Conservation (phyloP, 192 early-diverging fungal genomes). For the Podila horticola region DNA sequence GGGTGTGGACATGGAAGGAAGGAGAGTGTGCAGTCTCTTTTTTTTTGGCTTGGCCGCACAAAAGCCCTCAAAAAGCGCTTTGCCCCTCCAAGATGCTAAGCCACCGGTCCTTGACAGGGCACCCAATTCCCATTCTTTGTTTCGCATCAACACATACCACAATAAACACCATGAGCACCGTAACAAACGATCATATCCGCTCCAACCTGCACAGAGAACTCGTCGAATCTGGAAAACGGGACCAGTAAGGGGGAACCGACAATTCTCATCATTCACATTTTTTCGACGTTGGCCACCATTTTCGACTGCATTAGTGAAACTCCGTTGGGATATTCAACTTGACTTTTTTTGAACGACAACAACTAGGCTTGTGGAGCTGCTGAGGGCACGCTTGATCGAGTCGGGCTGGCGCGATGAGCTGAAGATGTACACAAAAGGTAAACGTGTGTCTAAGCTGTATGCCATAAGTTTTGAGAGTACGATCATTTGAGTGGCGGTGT, state of each 20-base stretch:
- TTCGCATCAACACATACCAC: background rate
- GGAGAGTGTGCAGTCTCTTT: too few species aligned
- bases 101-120: background rate
- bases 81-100: background rate
- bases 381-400: constrained; percentile 30
- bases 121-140: too few species aligned
- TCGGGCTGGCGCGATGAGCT: constrained; percentile 49
- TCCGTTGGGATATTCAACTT: background rate
- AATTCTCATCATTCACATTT: background rate
- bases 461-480: too few species aligned
- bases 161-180: constrained; percentile 27
- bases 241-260: constrained; percentile 21
- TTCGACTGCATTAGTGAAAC: background rate
- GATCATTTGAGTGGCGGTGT: too few species aligned
- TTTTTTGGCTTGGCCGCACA: too few species aligned
- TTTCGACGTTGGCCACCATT: too few species aligned
- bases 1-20: constrained; percentile 1
- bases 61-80: too few species aligned
- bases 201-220: constrained; percentile 42
- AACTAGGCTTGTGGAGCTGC: constrained; percentile 29
- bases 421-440: constrained; percentile 41
- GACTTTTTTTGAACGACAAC: background rate
- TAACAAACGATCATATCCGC: constrained; percentile 39
- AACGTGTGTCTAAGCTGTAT: background rate
- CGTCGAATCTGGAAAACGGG: constrained; percentile 48